These are phyloP conservation scores for Globisporangium radiosum DNA, from an alignment of 352 stramenopile genomes.

Conservation along the genomic window DNA sequence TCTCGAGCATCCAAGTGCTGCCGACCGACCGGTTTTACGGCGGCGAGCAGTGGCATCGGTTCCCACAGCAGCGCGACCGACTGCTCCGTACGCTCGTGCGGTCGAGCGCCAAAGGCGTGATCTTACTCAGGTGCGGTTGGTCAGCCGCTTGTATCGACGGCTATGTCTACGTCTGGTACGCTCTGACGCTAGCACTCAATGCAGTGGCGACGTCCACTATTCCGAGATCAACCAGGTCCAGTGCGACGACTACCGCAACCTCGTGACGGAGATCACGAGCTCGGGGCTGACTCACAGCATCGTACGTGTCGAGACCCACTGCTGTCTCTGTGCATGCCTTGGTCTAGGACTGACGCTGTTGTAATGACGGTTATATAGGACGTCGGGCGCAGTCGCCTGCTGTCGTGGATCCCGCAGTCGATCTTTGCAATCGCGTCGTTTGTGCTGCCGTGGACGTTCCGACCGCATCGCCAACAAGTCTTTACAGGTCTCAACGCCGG, in stretches of 20 bases:
- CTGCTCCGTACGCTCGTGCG: constrained; percentile 83
- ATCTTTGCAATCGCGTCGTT: constrained; percentile 63
- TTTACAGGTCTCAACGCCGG: constrained; percentile 90
- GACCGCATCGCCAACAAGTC: constrained; percentile 43
- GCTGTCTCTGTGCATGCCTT: no score
- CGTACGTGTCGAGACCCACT: constrained; percentile 44
- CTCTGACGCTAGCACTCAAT: constrained; percentile 14
- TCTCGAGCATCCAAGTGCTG: constrained; percentile 89
- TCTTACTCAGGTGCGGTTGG: constrained; percentile 68
- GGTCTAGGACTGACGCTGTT: neutral
- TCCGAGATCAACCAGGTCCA: constrained; percentile 89
- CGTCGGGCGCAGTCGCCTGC: constrained; percentile 31
- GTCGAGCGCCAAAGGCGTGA: constrained; percentile 77
- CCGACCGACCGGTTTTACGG: constrained; percentile 69
- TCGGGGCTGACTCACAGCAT: constrained; percentile 93
- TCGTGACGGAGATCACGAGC: constrained; percentile 85
- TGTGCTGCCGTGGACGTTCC: constrained; percentile 77
- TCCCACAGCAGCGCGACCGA: constrained; percentile 71
- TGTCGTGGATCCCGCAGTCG: constrained; percentile 45
- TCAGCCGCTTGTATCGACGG: neutral
- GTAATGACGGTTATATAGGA: constrained; percentile 29
- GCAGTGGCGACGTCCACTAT: constrained; percentile 89
- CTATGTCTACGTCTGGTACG: neutral
- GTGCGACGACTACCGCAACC: constrained; percentile 59
- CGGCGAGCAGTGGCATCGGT: constrained; percentile 87